phyloP scores from a whole-genome alignment of 108 stramenopile genomes.

The Skeletonema grethae region DNA sequence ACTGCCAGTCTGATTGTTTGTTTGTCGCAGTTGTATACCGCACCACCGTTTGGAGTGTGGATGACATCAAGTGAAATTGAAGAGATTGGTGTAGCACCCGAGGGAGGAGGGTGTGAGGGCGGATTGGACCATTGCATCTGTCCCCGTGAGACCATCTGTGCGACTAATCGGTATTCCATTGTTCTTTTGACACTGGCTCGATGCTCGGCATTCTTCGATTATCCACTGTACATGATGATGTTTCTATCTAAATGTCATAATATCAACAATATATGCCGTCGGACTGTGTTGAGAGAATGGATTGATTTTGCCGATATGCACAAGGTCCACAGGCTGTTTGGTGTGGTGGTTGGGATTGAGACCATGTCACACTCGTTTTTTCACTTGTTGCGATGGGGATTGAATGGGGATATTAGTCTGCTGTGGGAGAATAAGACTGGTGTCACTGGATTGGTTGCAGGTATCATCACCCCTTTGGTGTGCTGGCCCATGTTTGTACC shows the following conservation, averaged over 20 bases:
- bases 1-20: conserved; percentile 12
- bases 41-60: conserved; percentile 21
- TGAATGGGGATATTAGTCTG: conserved; percentile 5
- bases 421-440: conserved; percentile 20
- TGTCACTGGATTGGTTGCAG: conserved; percentile 24
- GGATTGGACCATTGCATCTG: conserved; percentile 21
- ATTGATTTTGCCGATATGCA: conserved; percentile 25
- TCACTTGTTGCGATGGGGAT: conserved; percentile 22
- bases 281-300: conserved; percentile 17
- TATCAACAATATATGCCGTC: conserved; percentile 23
- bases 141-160: conserved; percentile 34
- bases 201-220: conserved; percentile 33
- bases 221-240: conserved; percentile 29
- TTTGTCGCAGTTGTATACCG: conserved; percentile 8
- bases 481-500: conserved; percentile 27
- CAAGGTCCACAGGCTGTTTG: conserved; percentile 23
- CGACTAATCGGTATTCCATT: conserved; percentile 7
- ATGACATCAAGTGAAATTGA: conserved; percentile 20
- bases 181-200: conserved; percentile 16
- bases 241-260: conserved; percentile 31
- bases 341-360: conserved; percentile 23
- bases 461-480: conserved; percentile 9
- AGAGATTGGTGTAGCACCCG: conserved; percentile 1
- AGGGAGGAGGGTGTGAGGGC: conserved; percentile 7
- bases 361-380: conserved; percentile 13